Base-by-base conservation (phyloP, 805 yeast species). In the Lachancea nothofagi region DNA sequence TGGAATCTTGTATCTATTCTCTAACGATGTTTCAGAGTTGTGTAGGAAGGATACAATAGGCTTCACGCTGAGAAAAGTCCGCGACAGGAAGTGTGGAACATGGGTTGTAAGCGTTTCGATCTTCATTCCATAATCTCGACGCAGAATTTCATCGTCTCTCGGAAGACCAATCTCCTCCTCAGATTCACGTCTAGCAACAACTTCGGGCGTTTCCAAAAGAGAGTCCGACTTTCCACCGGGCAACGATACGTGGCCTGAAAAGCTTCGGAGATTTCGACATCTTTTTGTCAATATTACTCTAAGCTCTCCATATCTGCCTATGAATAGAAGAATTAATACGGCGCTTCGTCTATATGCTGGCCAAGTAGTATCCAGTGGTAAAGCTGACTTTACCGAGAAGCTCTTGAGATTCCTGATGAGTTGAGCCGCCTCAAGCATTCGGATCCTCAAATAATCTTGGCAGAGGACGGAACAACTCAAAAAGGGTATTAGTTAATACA, bases 151-250 rank as follows among this genome's bases (percentile, higher is more conserved):
- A 42, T 82, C 74, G 49, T 70, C 61, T 12, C 69, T 59, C 8
- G 73, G 71, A 17, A 86, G 57, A 0, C 96, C 96, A 36, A 89
- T 84, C 57, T 89, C 97, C 56, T 89, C 97, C 41, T 71, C 74
- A 45, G 88, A 78, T 59, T 89, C 97, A 23, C 97, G 67, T 43
- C 94, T 67, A 0, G 96, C 82, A 28, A 82, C 80, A 31, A 74
- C 72, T 71, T 82, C 80, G 42, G 83, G 85, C 10, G 72, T 61
- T 50, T 86, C 87, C 14, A 73, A 66, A 0, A 72, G 77, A 29
- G 49, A 55, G 58, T 89, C 97, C 4, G 95, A 88, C 54, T 82
- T 85, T 7, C 97, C 97, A 2, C 97, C 97, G 3, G 97, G 97
- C 7, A 89, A 67, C 1, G 96, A 86, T 5, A 84, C 83, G 58